Evolutionary conservation across 2,329 filamentous ascomycete genomes (phyloP).

Genomic region (Neophaeococcomyces mojaviensis): DNA sequence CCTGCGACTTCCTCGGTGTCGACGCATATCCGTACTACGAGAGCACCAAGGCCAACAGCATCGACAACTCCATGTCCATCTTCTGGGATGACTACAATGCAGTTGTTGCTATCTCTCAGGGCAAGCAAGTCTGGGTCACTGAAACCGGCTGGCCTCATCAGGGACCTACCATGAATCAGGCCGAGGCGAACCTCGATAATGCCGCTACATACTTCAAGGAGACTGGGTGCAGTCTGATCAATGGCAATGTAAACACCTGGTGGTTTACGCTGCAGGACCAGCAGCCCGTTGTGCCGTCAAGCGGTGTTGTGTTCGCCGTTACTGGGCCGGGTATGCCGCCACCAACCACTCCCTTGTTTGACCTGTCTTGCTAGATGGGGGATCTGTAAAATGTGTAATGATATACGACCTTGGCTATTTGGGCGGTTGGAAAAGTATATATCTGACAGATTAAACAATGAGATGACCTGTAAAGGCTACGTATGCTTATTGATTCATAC

Average conservation of each 20-base stretch:
- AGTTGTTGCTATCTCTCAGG: slow-evolving; percentile 51
- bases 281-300: slow-evolving; percentile 6
- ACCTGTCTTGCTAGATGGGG: slow-evolving; percentile 28
- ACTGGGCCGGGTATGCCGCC: slow-evolving; percentile 26
- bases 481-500: too few species aligned
- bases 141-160: slow-evolving; percentile 60
- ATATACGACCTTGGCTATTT: background rate
- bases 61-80: slow-evolving; percentile 56
- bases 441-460: too few species aligned
- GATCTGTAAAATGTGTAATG: slow-evolving; percentile 3
- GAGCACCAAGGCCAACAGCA: slow-evolving; percentile 44
- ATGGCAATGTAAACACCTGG: slow-evolving; percentile 33
- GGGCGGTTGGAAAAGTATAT: too few species aligned
- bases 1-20: slow-evolving; percentile 71
- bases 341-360: slow-evolving; percentile 31
- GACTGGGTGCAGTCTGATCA: slow-evolving; percentile 50
- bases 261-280: slow-evolving; percentile 37
- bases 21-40: slow-evolving; percentile 84
- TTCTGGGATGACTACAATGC: slow-evolving; percentile 61
- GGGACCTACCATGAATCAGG: slow-evolving; percentile 49
- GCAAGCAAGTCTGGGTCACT: slow-evolving; percentile 55
- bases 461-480: too few species aligned
- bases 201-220: slow-evolving; percentile 58
- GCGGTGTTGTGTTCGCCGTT: slow-evolving; percentile 28
- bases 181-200: slow-evolving; percentile 49